phyloP scores from a whole-genome alignment of 1,284 basidiomycete species.

The Ustilago vetiveriae region DNA sequence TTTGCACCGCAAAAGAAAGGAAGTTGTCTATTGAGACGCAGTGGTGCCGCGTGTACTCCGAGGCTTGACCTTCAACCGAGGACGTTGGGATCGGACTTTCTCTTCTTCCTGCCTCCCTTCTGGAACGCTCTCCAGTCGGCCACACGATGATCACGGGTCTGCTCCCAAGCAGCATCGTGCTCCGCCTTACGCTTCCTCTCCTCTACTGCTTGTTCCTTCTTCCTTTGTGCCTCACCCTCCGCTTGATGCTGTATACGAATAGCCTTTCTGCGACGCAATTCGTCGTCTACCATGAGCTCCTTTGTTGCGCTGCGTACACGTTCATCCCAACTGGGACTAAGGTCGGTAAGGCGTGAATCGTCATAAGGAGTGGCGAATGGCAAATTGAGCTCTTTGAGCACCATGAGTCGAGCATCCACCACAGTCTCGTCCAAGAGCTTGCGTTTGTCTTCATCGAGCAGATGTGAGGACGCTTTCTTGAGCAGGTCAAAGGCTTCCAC shows the following conservation, averaged over 20 bases:
- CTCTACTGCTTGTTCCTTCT: conserved; percentile 69
- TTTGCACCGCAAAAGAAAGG: no score
- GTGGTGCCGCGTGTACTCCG: no score
- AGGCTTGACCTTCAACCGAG: conserved; percentile 36
- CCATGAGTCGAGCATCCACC: conserved; percentile 66
- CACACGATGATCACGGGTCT: conserved; percentile 65
- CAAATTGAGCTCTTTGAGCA: conserved; percentile 64
- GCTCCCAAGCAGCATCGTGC: conserved; percentile 71
- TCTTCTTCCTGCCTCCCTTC: conserved; percentile 58
- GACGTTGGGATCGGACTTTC: conserved; percentile 51
- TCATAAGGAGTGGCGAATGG: conserved; percentile 68
- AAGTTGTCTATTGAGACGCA: no score
- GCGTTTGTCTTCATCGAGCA: conserved; percentile 65
- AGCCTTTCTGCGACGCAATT: conserved; percentile 69
- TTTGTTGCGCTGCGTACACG: conserved; percentile 69
- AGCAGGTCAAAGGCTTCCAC: conserved; percentile 72
- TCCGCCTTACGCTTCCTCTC: conserved; percentile 67
- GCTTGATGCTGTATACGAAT: conserved; percentile 71
- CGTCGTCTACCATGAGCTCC: conserved; percentile 72
- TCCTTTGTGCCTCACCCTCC: conserved; percentile 71
- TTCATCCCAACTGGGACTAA: conserved; percentile 69
- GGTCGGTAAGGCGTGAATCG: conserved; percentile 61
- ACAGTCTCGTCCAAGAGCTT: conserved; percentile 67
- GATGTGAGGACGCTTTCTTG: conserved; percentile 70
- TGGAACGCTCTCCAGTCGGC: conserved; percentile 63